phyloP scores from a whole-genome alignment of 768 basidiomycete genomes.

The Russula sp. region DNA sequence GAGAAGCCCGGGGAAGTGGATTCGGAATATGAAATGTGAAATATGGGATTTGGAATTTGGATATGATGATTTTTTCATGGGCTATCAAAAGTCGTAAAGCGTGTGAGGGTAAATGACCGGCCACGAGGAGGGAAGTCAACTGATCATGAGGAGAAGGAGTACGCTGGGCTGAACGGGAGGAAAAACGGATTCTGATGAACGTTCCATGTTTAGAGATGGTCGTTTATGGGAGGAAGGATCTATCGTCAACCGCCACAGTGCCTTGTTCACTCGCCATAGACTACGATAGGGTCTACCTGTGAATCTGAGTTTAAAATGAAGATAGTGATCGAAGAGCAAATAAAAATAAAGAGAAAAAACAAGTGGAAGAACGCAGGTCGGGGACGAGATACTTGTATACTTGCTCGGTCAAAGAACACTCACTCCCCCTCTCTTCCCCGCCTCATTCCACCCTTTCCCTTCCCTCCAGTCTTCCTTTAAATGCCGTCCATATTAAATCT shows the following conservation, averaged over 20 bases:
- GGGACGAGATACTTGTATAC: neutral
- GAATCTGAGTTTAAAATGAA: conserved; percentile 9
- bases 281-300: neutral
- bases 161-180: neutral
- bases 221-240: neutral
- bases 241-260: neutral
- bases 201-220: conserved; percentile 1
- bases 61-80: neutral
- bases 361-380: neutral
- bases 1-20: neutral
- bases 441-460: neutral
- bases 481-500: conserved; percentile 83
- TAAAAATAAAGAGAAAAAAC: neutral
- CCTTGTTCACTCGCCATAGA: neutral
- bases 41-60: neutral
- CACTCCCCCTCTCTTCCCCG: neutral
- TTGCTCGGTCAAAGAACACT: neutral
- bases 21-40: conserved; percentile 3
- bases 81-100: neutral
- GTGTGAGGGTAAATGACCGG: conserved; percentile 6
- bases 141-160: too few species aligned
- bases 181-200: conserved; percentile 10
- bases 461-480: conserved; percentile 20
- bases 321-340: neutral
- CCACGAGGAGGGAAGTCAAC: conserved; percentile 18